Conservation (phyloP, 768 basidiomycete species). For the Russula sp. region DNA sequence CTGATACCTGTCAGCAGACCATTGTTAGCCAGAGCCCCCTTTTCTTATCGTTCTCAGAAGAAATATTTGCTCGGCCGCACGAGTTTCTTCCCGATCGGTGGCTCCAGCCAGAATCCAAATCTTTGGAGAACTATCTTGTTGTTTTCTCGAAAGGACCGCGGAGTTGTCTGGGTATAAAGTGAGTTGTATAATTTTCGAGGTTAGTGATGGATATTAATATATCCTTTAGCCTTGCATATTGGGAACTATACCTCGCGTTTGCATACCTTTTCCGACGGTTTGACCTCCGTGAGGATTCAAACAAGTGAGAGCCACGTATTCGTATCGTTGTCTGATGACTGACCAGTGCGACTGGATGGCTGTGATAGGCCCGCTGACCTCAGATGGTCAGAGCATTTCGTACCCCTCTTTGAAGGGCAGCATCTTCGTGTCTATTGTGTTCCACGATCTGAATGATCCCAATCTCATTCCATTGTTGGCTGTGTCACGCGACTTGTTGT, state of each 20-base stretch:
- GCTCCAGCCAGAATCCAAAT: slow-evolving; percentile 18
- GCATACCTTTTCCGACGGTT: slow-evolving; percentile 31
- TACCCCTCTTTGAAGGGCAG: slow-evolving; percentile 17
- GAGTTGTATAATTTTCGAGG: neutral
- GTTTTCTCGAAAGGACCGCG: slow-evolving; percentile 31
- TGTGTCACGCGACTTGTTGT: no score
- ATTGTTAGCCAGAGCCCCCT: slow-evolving; percentile 21
- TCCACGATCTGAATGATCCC: slow-evolving; percentile 9
- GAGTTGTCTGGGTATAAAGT: slow-evolving; percentile 31
- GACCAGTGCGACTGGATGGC: neutral
- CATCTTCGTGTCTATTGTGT: slow-evolving; percentile 19
- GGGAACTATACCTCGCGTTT: slow-evolving; percentile 29
- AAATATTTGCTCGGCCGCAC: slow-evolving; percentile 22
- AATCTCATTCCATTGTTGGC: no score
- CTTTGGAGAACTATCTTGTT: slow-evolving; percentile 25
- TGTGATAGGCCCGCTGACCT: slow-evolving; percentile 12
- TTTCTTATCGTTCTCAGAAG: slow-evolving; percentile 19
- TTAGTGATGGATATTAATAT: neutral
- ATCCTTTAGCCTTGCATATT: slow-evolving; percentile 26
- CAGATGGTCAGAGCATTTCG: slow-evolving; percentile 14
- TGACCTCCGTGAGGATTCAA: slow-evolving; percentile 21
- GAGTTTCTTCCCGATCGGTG: slow-evolving; percentile 29
- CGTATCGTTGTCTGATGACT: neutral
- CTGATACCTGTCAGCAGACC: neutral
- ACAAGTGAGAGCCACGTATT: slow-evolving; percentile 1